These are phyloP conservation scores for Globisporangium spiculum DNA, from an alignment of 352 stramenopile species.

Conservation along the genomic window DNA sequence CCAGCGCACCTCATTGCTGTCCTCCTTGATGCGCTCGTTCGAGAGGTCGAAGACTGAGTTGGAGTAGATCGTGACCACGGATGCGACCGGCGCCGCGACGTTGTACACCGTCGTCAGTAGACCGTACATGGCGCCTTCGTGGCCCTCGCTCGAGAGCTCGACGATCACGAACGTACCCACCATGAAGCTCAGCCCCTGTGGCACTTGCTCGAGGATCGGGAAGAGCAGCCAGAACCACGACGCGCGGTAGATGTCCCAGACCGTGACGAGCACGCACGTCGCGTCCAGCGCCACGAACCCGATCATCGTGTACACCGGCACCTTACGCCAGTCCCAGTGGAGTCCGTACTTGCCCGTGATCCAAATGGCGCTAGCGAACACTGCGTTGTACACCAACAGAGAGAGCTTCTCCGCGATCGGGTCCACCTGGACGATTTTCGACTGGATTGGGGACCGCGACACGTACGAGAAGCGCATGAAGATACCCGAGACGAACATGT, in stretches of 20 bases:
- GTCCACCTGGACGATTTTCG: constrained; percentile 32
- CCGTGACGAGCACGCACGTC: constrained; percentile 26
- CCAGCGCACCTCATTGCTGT: constrained; percentile 28
- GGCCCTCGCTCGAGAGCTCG: constrained; percentile 38
- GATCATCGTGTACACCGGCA: constrained; percentile 26
- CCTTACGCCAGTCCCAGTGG: constrained; percentile 38
- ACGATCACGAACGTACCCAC: constrained; percentile 40
- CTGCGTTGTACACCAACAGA: constrained; percentile 19
- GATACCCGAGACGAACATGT: constrained; percentile 40
- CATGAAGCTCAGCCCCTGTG: constrained; percentile 32
- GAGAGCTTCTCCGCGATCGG: constrained; percentile 41
- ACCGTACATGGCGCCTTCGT: constrained; percentile 37
- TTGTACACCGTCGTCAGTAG: constrained; percentile 42
- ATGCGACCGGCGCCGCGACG: constrained; percentile 30
- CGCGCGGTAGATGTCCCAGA: constrained; percentile 38
- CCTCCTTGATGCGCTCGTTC: constrained; percentile 26
- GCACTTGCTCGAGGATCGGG: constrained; percentile 34
- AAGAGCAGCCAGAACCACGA: constrained; percentile 43
- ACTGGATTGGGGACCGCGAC: constrained; percentile 27
- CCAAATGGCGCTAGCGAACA: constrained; percentile 28
- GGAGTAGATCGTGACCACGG: constrained; percentile 34
- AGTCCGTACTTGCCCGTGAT: constrained; percentile 28
- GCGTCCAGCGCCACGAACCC: constrained; percentile 28
- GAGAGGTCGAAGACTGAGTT: constrained; percentile 34
- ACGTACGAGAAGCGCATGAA: constrained; percentile 34